These are phyloP conservation scores for Astraeus odoratus DNA, from an alignment of 768 basidiomycete genomes.

Conservation along the genomic window DNA sequence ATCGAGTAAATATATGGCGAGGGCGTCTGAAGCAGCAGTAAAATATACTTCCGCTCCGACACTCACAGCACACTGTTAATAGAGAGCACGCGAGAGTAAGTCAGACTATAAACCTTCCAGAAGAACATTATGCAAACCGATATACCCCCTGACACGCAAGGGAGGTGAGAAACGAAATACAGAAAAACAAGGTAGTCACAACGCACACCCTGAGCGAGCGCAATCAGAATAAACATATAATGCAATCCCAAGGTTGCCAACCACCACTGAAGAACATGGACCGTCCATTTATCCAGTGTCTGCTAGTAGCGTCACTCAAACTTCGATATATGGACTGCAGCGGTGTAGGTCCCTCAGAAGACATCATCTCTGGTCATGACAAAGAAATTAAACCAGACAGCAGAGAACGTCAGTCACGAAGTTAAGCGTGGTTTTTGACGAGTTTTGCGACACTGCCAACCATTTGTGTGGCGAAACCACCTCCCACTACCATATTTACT, in stretches of 20 bases:
- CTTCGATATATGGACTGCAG: constrained; percentile 27
- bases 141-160: constrained; percentile 77
- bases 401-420: too few species aligned
- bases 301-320: constrained; percentile 79
- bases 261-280: constrained; percentile 88
- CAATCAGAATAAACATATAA: constrained; percentile 74
- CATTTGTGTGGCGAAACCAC: too few species aligned
- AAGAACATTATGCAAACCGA: constrained; percentile 53
- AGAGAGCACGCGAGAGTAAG: constrained; percentile 1
- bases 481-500: too few species aligned
- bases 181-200: neutral
- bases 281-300: constrained; percentile 87
- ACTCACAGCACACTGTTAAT: constrained; percentile 62
- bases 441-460: too few species aligned
- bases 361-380: constrained; percentile 26
- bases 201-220: constrained; percentile 85
- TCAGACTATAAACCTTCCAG: neutral
- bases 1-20: constrained; percentile 93
- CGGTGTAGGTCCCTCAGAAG: constrained; percentile 24
- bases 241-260: constrained; percentile 65
- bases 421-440: too few species aligned
- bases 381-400: neutral
- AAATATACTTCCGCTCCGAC: neutral
- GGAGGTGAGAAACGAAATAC: constrained; percentile 2
- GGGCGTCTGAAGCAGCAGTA: constrained; percentile 55